Conservation (phyloP, 1,284 basidiomycete species). For the Naganishia liquefaciens region DNA sequence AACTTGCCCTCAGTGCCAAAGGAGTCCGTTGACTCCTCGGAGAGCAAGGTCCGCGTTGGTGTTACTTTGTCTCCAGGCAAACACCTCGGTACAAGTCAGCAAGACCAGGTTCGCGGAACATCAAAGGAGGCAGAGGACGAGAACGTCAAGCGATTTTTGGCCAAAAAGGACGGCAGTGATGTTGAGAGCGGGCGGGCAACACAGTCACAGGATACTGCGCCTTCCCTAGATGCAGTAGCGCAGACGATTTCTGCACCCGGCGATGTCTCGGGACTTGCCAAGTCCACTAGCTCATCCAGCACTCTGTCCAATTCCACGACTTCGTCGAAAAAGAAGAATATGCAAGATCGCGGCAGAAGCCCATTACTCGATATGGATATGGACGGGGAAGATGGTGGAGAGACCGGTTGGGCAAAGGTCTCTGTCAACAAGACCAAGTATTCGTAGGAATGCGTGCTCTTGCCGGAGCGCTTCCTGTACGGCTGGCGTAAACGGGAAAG, state of each 20-base stretch:
- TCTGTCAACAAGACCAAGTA: slow-evolving; percentile 30
- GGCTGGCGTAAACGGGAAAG: no score
- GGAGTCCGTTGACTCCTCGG: slow-evolving; percentile 21
- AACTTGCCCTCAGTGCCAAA: slow-evolving; percentile 26
- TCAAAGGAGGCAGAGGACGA: not conserved
- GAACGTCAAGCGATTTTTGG: slow-evolving; percentile 1
- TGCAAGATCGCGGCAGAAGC: slow-evolving; percentile 8
- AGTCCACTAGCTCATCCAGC: slow-evolving; percentile 21
- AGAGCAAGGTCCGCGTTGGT: slow-evolving; percentile 28
- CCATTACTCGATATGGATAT: slow-evolving; percentile 20
- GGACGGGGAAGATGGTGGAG: slow-evolving; percentile 28
- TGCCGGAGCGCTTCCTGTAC: no score
- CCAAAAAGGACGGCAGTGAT: slow-evolving; percentile 7
- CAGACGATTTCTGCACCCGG: not conserved
- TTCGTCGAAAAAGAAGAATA: slow-evolving; percentile 2
- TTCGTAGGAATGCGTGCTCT: not conserved
- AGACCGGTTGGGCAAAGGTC: slow-evolving; percentile 30
- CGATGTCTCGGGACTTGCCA: not conserved
- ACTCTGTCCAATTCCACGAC: slow-evolving; percentile 9
- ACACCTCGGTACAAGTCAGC: not conserved
- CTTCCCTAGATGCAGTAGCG: slow-evolving; percentile 11
- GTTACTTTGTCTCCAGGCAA: slow-evolving; percentile 23
- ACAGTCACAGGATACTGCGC: not conserved
- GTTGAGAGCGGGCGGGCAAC: not conserved
- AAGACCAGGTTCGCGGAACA: not conserved